A percentile compares a stretch with the other conserved stretches of the same genome.
These are phyloP conservation scores for Biscogniauxia sp. DNA, from an alignment of 2,329 filamentous ascomycete species.

Conservation along the genomic window DNA sequence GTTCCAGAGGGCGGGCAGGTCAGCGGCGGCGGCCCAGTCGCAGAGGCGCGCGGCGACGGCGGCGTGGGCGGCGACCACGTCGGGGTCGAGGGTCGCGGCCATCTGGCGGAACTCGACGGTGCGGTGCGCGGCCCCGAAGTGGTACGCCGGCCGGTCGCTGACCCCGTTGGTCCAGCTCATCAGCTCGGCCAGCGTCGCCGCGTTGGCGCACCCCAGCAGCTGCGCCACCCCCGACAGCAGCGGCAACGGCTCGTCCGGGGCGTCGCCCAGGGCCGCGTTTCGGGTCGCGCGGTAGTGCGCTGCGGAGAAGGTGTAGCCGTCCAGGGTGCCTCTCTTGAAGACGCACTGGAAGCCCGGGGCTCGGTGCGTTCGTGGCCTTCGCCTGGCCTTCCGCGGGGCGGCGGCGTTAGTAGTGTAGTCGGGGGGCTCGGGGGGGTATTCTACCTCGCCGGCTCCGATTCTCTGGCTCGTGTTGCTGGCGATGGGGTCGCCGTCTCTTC, in stretches of 20 bases:
- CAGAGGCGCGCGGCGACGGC: slow-evolving; percentile 10
- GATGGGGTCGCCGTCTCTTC: not conserved
- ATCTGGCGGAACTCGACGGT: slow-evolving; percentile 27
- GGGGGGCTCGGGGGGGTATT: not conserved
- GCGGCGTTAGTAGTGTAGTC: no score
- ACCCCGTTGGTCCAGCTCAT: slow-evolving; percentile 2
- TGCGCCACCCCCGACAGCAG: not conserved
- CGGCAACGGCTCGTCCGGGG: not conserved
- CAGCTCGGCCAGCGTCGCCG: not conserved
- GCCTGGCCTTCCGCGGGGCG: not conserved
- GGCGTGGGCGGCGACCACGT: slow-evolving; percentile 17
- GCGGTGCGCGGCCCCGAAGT: slow-evolving; percentile 6
- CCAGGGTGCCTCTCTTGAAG: slow-evolving; percentile 16
- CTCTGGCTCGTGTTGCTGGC: not conserved
- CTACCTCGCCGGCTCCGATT: not conserved
- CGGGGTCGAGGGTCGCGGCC: slow-evolving; percentile 17
- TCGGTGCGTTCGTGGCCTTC: not conserved
- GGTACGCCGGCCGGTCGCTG: slow-evolving; percentile 8
- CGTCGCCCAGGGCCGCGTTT: not conserved
- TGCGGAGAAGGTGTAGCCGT: slow-evolving; percentile 10
- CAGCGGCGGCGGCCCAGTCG: slow-evolving; percentile 5
- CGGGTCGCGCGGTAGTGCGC: not conserved
- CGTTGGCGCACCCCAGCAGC: slow-evolving; percentile 1
- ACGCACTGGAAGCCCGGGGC: not conserved
- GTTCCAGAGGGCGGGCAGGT: slow-evolving; percentile 7